A percentile compares a stretch with the other conserved stretches of the same genome.
Evolutionary conservation across 305 asterid genomes (phyloP).

Genomic region (Lippia alba): DNA sequence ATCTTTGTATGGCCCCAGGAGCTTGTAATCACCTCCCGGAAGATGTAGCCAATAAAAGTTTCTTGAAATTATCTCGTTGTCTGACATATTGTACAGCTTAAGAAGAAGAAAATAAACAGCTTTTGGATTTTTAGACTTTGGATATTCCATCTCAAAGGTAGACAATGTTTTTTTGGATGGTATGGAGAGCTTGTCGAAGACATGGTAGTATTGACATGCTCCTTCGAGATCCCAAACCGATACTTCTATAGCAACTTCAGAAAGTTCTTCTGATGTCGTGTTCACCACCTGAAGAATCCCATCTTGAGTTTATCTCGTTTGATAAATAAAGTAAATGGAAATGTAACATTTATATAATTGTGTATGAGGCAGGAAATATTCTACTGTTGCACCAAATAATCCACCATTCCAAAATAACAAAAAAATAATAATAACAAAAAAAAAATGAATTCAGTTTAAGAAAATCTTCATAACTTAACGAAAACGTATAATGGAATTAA

Average conservation of each 20-base stretch:
- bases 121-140: constrained; percentile 68
- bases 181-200: constrained; percentile 64
- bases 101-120: constrained; percentile 92
- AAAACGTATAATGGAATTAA: not conserved
- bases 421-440: not conserved
- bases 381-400: not conserved
- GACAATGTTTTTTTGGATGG: constrained; percentile 69
- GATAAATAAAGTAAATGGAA: constrained; percentile 7
- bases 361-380: too few species aligned
- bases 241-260: constrained; percentile 77
- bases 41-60: constrained; percentile 93
- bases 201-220: constrained; percentile 62
- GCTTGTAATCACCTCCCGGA: constrained; percentile 79
- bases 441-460: too few species aligned
- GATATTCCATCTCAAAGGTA: constrained; percentile 73
- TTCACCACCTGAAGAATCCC: constrained; percentile 70
- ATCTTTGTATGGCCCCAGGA: constrained; percentile 68
- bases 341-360: too few species aligned
- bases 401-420: not conserved
- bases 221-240: constrained; percentile 92
- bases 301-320: constrained; percentile 1
- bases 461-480: not conserved
- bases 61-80: constrained; percentile 66
- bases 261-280: constrained; percentile 63
- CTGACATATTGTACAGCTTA: constrained; percentile 66